Percentiles rank a stretch among this genome's conserved stretches.
phyloP scores from a whole-genome alignment of 768 basidiomycete genomes.

The Fomitopsis serialis region DNA sequence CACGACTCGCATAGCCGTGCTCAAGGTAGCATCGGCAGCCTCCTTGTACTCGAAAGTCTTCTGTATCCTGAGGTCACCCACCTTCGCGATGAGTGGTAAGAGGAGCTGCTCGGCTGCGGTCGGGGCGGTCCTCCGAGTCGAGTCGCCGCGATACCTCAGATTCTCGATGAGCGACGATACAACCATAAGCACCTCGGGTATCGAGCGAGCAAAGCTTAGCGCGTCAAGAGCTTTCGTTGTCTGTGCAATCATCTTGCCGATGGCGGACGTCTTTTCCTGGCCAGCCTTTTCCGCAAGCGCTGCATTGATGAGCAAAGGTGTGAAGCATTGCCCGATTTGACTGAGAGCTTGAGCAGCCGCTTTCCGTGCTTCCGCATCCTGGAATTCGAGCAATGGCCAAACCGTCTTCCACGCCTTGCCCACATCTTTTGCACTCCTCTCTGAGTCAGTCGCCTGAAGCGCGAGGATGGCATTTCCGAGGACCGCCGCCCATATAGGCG shows the following conservation, averaged over 20 bases:
- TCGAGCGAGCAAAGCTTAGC: slow-evolving; percentile 64
- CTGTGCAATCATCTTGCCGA: slow-evolving; percentile 60
- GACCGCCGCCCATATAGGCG: slow-evolving; percentile 76
- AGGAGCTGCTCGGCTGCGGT: slow-evolving; percentile 70
- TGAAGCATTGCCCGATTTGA: slow-evolving; percentile 65
- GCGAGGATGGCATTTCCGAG: slow-evolving; percentile 71
- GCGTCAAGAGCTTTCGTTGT: slow-evolving; percentile 65
- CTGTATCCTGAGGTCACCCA: slow-evolving; percentile 69
- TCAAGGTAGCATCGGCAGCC: slow-evolving; percentile 72
- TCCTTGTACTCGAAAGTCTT: slow-evolving; percentile 91
- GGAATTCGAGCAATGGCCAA: slow-evolving; percentile 77
- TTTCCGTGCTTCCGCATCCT: slow-evolving; percentile 53
- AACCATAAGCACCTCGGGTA: slow-evolving; percentile 76
- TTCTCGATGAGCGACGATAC: slow-evolving; percentile 63
- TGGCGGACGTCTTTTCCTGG: slow-evolving; percentile 42
- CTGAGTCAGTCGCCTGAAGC: slow-evolving; percentile 45
- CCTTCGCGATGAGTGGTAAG: slow-evolving; percentile 58
- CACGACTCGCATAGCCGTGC: slow-evolving; percentile 76
- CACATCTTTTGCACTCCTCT: slow-evolving; percentile 49
- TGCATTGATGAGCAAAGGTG: slow-evolving; percentile 49
- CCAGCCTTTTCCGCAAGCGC: slow-evolving; percentile 43
- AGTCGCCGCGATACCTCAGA: slow-evolving; percentile 45
- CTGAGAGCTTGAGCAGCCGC: slow-evolving; percentile 60
- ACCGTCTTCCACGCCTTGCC: slow-evolving; percentile 65
- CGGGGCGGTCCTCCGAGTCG: slow-evolving; percentile 32